Conservation (phyloP, 192 early-diverging fungal genomes). For the Coemansia sp. region DNA sequence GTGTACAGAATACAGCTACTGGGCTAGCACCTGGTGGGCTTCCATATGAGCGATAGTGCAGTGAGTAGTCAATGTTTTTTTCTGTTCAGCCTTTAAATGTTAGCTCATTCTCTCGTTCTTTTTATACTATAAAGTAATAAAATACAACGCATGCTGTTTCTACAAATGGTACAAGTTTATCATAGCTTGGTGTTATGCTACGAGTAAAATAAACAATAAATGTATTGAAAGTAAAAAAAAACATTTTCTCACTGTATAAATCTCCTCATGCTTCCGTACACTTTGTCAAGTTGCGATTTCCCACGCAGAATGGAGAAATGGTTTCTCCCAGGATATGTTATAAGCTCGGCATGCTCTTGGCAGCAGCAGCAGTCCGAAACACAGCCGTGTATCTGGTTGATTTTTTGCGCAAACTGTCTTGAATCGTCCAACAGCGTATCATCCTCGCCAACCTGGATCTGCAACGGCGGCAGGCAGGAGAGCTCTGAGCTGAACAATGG, state of each 20-base stretch:
- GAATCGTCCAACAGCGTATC: slow-evolving; percentile 28
- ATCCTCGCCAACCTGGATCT: slow-evolving; percentile 21
- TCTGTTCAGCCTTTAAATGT: no score
- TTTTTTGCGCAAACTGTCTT: slow-evolving; percentile 1
- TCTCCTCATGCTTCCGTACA: slow-evolving; percentile 17
- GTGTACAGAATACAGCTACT: no score
- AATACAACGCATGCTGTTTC: no score
- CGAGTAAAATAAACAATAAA: no score
- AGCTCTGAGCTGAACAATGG: slow-evolving; percentile 9
- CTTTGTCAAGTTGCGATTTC: slow-evolving; percentile 16
- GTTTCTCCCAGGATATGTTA: slow-evolving; percentile 21
- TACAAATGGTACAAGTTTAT: no score
- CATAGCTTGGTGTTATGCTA: no score
- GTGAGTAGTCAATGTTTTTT: no score
- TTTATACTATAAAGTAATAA: no score
- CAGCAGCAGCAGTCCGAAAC: background rate
- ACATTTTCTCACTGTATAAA: background rate
- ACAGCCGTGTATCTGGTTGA: background rate
- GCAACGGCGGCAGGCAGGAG: slow-evolving; percentile 10
- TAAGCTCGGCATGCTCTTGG: slow-evolving; percentile 2
- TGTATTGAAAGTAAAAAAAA: no score
- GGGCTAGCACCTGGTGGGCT: no score
- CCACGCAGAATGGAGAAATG: slow-evolving; percentile 32
- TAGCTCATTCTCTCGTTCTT: no score
- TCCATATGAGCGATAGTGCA: no score